A percentile compares a stretch with the other conserved stretches of the same genome.
Conservation (phyloP, 1,284 basidiomycete species). For the Microbotryomycetes sp. region DNA sequence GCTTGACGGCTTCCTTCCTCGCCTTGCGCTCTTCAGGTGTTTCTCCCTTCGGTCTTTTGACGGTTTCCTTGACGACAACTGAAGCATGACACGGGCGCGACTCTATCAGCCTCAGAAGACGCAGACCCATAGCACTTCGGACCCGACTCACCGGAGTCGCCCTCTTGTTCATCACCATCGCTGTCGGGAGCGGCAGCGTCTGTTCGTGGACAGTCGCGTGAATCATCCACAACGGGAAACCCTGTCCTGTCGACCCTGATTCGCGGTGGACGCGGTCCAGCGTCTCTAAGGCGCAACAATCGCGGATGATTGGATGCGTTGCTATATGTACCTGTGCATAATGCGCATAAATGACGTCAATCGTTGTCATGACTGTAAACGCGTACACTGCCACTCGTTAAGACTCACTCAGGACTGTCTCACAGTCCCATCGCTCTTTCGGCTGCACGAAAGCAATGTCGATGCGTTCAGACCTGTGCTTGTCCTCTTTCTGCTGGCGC, state of each 20-base stretch:
- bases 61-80: slow-evolving; percentile 36
- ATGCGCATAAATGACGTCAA: slow-evolving; percentile 1
- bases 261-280: slow-evolving; percentile 49
- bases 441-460: slow-evolving; percentile 37
- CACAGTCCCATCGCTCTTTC: slow-evolving; percentile 83
- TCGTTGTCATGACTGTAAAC: background rate
- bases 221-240: slow-evolving; percentile 53
- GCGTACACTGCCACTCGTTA: background rate
- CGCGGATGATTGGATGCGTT: slow-evolving; percentile 92
- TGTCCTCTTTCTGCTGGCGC: slow-evolving; percentile 37
- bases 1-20: slow-evolving; percentile 82
- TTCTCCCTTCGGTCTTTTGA: slow-evolving; percentile 70
- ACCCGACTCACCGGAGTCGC: slow-evolving; percentile 26
- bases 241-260: slow-evolving; percentile 70
- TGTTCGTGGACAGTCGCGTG: slow-evolving; percentile 16
- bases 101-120: background rate
- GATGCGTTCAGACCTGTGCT: slow-evolving; percentile 13
- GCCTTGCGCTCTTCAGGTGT: slow-evolving; percentile 77
- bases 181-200: slow-evolving; percentile 30
- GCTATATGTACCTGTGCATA: slow-evolving; percentile 71
- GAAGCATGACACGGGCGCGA: background rate
- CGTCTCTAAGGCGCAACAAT: slow-evolving; percentile 61
- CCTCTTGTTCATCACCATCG: slow-evolving; percentile 25
- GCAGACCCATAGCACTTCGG: too few species aligned
- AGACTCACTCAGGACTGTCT: slow-evolving; percentile 78